These are phyloP conservation scores for Vitis hybrid DNA, from an alignment of 177 flowering plant genomes.

Conservation along the genomic window DNA sequence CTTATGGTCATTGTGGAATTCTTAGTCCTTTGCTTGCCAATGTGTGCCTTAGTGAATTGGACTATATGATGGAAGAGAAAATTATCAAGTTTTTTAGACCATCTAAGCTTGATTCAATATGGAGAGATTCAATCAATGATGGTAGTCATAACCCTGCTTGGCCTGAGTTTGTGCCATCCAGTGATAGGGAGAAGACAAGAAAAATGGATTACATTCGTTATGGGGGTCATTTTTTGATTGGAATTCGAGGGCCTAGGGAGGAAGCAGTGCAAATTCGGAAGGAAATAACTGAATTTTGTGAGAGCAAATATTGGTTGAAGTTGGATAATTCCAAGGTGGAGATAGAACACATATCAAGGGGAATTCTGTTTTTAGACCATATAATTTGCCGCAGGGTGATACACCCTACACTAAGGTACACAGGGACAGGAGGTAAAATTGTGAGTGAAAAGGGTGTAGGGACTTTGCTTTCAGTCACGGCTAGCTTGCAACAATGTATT, in stretches of 20 bases:
- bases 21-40: constrained; percentile 89
- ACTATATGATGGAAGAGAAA: constrained; percentile 74
- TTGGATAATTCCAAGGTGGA: constrained; percentile 75
- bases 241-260: constrained; percentile 89
- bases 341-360: constrained; percentile 83
- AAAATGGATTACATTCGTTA: constrained; percentile 89
- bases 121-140: constrained; percentile 70
- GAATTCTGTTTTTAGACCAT: constrained; percentile 89
- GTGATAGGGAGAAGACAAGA: constrained; percentile 81
- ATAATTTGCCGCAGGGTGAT: constrained; percentile 79
- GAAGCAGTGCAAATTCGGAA: constrained; percentile 69
- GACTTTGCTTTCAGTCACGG: constrained; percentile 92
- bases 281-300: constrained; percentile 69
- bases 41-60: constrained; percentile 80
- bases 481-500: constrained; percentile 82
- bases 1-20: constrained; percentile 85
- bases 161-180: constrained; percentile 97
- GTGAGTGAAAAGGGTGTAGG: constrained; percentile 89
- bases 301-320: constrained; percentile 49
- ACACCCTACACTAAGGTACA: constrained; percentile 79
- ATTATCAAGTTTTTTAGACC: constrained; percentile 68
- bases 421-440: constrained; percentile 69
- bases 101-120: constrained; percentile 69
- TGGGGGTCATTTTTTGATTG: constrained; percentile 91
- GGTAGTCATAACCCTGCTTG: constrained; percentile 89